Evolutionary conservation across 371 early-diverging fungal genomes (phyloP).

Genomic region (Parasitella parasitica): DNA sequence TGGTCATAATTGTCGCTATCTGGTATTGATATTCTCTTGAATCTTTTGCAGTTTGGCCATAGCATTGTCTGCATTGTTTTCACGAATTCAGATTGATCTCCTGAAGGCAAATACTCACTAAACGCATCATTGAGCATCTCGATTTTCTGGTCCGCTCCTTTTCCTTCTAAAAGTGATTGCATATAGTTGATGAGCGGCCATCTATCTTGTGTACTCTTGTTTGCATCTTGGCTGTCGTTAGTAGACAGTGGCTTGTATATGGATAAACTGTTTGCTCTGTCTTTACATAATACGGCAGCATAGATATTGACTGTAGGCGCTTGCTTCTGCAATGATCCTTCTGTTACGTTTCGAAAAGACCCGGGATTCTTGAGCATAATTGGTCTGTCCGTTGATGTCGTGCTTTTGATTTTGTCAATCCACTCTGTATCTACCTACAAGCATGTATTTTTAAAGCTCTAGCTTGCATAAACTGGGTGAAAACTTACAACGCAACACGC

Average conservation of each 20-base stretch:
- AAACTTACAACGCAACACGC: constrained; percentile 63
- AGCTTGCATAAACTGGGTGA: not conserved
- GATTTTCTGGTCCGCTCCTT: constrained; percentile 27
- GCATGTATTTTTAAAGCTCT: not conserved
- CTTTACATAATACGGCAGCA: constrained; percentile 36
- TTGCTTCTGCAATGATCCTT: constrained; percentile 34
- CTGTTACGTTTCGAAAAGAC: constrained; percentile 6
- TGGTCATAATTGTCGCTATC: constrained; percentile 14
- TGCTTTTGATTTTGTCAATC: constrained; percentile 32
- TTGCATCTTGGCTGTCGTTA: not conserved
- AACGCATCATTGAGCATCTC: constrained; percentile 25
- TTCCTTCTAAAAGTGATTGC: constrained; percentile 26
- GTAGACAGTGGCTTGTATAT: not conserved
- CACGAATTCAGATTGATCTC: constrained; percentile 24
- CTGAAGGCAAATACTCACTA: constrained; percentile 6
- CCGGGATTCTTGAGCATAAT: constrained; percentile 28
- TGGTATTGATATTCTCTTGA: constrained; percentile 2
- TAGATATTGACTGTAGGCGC: constrained; percentile 49
- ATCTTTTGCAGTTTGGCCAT: constrained; percentile 46
- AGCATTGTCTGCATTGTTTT: constrained; percentile 33
- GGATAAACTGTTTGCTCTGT: constrained; percentile 14
- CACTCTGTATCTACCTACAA: constrained; percentile 46
- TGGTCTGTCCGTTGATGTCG: not conserved
- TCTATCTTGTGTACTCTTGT: not conserved
- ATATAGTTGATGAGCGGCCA: constrained; percentile 31